Evolutionary conservation across 176 grass and related monocot species (phyloP).

Genomic region (Oryza glaberrima): DNA sequence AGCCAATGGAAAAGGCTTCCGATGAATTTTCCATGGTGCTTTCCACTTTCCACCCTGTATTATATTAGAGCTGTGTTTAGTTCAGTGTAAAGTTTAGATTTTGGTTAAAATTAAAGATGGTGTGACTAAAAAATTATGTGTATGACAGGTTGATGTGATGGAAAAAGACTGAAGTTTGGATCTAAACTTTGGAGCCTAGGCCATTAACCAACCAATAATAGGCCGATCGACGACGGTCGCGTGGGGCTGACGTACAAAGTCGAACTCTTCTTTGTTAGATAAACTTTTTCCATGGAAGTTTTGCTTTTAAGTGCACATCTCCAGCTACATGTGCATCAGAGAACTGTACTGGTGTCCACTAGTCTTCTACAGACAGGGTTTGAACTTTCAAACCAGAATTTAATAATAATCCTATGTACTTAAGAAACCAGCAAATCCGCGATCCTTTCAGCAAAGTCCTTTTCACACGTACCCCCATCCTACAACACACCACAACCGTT

Average conservation of each 20-base stretch:
- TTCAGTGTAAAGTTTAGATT: no score
- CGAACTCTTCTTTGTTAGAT: background rate
- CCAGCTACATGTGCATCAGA: background rate
- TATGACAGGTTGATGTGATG: no score
- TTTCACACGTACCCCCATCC: background rate
- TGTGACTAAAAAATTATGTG: no score
- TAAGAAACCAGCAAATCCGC: background rate
- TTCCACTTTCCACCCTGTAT: slow-evolving; percentile 2
- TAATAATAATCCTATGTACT: no score
- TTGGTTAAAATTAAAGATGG: no score
- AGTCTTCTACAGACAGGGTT: background rate
- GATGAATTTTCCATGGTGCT: slow-evolving; percentile 20
- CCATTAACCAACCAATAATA: background rate
- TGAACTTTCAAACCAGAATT: background rate
- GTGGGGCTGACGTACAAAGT: background rate
- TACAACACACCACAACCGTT: background rate
- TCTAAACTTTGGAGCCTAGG: no score
- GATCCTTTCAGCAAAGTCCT: slow-evolving; percentile 12
- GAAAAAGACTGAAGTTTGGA: no score
- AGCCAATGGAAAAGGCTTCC: background rate
- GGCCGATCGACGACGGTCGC: background rate
- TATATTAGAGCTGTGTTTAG: no score
- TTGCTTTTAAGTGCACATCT: background rate
- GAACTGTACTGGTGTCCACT: background rate
- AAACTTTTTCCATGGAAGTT: background rate